phyloP scores from a whole-genome alignment of 345 rosid genomes.

The Camelina hispida region DNA sequence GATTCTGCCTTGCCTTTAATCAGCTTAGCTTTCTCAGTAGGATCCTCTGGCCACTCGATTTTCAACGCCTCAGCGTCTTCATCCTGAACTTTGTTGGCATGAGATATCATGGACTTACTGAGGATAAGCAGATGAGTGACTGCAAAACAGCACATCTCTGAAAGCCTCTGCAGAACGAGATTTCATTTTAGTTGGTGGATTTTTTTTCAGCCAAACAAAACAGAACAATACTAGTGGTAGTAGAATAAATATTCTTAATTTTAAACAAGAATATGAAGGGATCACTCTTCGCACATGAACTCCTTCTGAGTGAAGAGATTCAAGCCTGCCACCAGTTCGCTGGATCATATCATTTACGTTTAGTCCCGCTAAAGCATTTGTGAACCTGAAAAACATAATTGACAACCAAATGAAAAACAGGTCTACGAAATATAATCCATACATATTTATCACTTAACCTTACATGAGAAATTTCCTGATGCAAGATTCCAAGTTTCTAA shows the following conservation, averaged over 20 bases:
- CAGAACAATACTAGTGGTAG: background rate
- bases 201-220: background rate
- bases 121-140: slow-evolving; percentile 79
- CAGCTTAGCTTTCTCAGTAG: slow-evolving; percentile 83
- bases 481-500: slow-evolving; percentile 15
- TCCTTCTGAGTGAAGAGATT: slow-evolving; percentile 95
- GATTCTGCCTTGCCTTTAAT: slow-evolving; percentile 71
- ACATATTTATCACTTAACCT: background rate
- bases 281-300: slow-evolving; percentile 73
- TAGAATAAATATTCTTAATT: slow-evolving; percentile 3
- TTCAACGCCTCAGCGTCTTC: slow-evolving; percentile 64
- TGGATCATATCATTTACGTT: slow-evolving; percentile 73
- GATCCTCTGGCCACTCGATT: slow-evolving; percentile 92
- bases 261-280: slow-evolving; percentile 17
- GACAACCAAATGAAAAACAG: background rate
- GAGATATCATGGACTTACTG: slow-evolving; percentile 78
- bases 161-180: slow-evolving; percentile 76
- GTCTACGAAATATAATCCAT: background rate
- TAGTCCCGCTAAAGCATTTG: slow-evolving; percentile 70
- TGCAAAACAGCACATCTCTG: slow-evolving; percentile 92
- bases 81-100: slow-evolving; percentile 64
- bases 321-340: slow-evolving; percentile 85
- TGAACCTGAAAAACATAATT: slow-evolving; percentile 64
- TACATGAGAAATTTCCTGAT: background rate
- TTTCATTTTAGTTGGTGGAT: slow-evolving; percentile 24